Evolutionary conservation across 1,139 yeast genomes (phyloP), one percentile per base, ranked within the genome.

Genomic region (Suhomyces choctaworum): DNA sequence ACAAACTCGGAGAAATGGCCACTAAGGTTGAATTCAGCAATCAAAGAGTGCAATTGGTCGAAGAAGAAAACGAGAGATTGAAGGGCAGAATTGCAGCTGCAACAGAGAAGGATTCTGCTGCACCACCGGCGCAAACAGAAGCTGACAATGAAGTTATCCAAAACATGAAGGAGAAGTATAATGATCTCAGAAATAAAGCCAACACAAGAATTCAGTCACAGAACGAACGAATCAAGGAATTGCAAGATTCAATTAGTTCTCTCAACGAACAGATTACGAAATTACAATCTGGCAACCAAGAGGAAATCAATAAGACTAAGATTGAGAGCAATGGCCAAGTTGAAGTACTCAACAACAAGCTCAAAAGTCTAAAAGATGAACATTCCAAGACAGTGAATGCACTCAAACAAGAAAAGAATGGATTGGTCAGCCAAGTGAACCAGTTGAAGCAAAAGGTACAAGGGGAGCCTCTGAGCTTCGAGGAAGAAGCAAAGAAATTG

Each of bases 51-150:
- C 54, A 51, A 23, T 59, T 70, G 29, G 44, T 66, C 7, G 53
- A 51, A 25, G 76, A 70, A 43, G 75, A 69, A 40, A 65, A 65
- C 39, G 60, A 52, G n/a, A 53, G 71, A 11, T 52, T 64, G 38
- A 58, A 54, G 40, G 30, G 46, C 10, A 44, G 39, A 32, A 56
- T 40, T 30, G 17, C 45, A 41, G 6, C 20, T 7, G 20, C 20
- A 6, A 7, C 20, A 7, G 20, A 17, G 8, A 6, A 17, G 8
- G 20, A 8, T 7, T 7, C 7, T 8, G 25, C 27, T n/a, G 31
- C 34, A 5, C 24, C 26, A 11, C 16, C 13, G 11, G 25, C 26
- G 8, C 20, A 16, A 29, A 14, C 32, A 7, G 33, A 36, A 15
- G 38, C 44, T 32, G 50, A 56, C 31, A 27, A 45, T 22, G 56